phyloP scores from a whole-genome alignment of 2,329 filamentous ascomycete species.

The Emmonsia crescens region DNA sequence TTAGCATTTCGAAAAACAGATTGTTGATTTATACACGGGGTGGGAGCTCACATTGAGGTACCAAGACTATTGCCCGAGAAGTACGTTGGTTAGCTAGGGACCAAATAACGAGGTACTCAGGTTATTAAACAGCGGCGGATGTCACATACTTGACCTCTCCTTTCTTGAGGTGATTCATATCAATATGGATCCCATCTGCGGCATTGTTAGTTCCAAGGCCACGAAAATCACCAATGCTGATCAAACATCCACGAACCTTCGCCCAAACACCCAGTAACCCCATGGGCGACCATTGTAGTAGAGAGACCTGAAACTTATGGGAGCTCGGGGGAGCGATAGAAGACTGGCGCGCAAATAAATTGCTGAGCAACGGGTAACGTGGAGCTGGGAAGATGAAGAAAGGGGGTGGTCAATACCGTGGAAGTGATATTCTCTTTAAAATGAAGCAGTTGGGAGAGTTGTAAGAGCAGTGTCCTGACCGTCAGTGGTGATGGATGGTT shows the following conservation, averaged over 20 bases:
- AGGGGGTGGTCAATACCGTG: background rate
- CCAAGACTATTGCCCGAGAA: slow-evolving; percentile 54
- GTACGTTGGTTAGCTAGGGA: background rate
- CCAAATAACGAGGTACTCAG: too few species aligned
- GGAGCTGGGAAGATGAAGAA: background rate
- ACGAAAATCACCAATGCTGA: background rate
- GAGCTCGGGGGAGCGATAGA: background rate
- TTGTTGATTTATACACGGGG: background rate
- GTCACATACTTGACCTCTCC: slow-evolving; percentile 87
- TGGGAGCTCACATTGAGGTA: slow-evolving; percentile 73
- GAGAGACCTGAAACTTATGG: background rate
- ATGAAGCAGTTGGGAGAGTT: background rate
- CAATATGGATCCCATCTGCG: slow-evolving; percentile 94
- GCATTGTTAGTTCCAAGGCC: slow-evolving; percentile 13
- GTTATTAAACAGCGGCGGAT: too few species aligned
- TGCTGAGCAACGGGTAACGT: background rate
- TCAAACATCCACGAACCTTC: slow-evolving; percentile 11
- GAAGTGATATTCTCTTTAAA: background rate
- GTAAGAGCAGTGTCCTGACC: background rate
- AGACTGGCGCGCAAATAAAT: background rate
- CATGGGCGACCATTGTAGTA: slow-evolving; percentile 10
- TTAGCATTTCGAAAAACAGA: slow-evolving; percentile 17
- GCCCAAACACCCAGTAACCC: slow-evolving; percentile 12
- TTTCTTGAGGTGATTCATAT: slow-evolving; percentile 98
- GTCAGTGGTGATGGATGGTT: background rate